Evolutionary conservation across 1,139 yeast species (phyloP).

Genomic region (Magnusiomyces tetraspermus): DNA sequence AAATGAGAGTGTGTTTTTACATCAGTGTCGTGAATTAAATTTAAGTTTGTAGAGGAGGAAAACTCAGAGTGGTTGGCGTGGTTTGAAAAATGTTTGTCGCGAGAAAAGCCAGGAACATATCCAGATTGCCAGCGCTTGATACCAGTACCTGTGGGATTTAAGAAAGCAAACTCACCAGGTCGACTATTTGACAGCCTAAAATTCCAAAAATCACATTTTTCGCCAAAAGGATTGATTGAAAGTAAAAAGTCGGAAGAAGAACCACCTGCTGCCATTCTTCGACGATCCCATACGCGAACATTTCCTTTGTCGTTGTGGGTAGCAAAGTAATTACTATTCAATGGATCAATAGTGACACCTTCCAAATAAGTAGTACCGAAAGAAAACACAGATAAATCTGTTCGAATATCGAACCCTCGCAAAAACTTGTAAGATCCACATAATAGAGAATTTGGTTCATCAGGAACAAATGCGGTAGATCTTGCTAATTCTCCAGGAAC

Average conservation of each 20-base stretch:
- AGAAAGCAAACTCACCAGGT: conserved; percentile 66
- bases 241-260: conserved; percentile 30
- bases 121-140: conserved; percentile 81
- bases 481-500: conserved; percentile 68
- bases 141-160: conserved; percentile 60
- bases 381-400: conserved; percentile 62
- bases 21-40: background rate
- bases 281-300: conserved; percentile 77
- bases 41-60: conserved; percentile 7
- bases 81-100: background rate
- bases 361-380: conserved; percentile 66
- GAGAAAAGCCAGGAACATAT: conserved; percentile 35
- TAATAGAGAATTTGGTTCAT: conserved; percentile 46
- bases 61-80: conserved; percentile 3
- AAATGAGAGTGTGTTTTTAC: conserved; percentile 31
- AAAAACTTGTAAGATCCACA: conserved; percentile 73
- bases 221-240: conserved; percentile 56
- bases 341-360: conserved; percentile 62
- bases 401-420: conserved; percentile 67
- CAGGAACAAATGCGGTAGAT: conserved; percentile 59
- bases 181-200: conserved; percentile 63
- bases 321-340: conserved; percentile 53
- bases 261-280: conserved; percentile 41
- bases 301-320: conserved; percentile 80
- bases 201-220: conserved; percentile 56